A percentile compares a stretch with the other conserved stretches of the same genome.
Evolutionary conservation across 257 asterid genomes (phyloP).

Genomic region (Nicotiana attenuata): DNA sequence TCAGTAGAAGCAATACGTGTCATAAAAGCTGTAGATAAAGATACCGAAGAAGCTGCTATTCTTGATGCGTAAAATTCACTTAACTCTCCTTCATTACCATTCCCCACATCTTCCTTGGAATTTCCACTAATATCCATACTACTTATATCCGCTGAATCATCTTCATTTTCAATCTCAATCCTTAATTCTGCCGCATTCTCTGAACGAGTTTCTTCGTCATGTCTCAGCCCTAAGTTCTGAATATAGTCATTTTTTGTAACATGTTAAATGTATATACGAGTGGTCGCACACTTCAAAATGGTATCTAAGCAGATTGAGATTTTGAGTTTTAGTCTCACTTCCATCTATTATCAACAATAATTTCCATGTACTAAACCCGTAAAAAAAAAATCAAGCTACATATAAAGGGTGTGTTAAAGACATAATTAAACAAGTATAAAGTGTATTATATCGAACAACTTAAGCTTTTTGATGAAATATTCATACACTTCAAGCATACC

Average conservation of each 20-base stretch:
- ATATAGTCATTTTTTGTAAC: background rate
- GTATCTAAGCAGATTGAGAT: background rate
- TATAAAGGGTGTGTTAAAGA: background rate
- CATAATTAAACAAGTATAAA: background rate
- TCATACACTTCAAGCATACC: background rate
- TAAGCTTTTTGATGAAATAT: background rate
- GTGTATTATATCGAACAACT: too few species aligned
- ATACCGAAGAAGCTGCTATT: slow-evolving; percentile 32
- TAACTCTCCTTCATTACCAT: slow-evolving; percentile 5
- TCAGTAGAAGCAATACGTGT: background rate
- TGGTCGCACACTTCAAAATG: background rate
- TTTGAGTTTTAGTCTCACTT: background rate
- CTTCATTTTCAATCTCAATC: slow-evolving; percentile 18
- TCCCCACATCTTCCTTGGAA: slow-evolving; percentile 10
- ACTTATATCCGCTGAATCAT: slow-evolving; percentile 2
- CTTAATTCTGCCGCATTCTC: slow-evolving; percentile 19
- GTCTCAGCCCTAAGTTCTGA: background rate
- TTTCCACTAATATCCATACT: background rate
- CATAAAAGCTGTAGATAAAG: background rate
- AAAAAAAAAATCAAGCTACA: too few species aligned
- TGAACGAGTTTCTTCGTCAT: background rate
- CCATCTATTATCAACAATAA: background rate
- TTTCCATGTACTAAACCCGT: background rate
- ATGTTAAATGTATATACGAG: background rate
- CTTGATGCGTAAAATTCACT: slow-evolving; percentile 34